Evolutionary conservation across 1,139 yeast species (phyloP), one percentile per base, ranked within the genome.

Genomic region (Diutina sp.): DNA sequence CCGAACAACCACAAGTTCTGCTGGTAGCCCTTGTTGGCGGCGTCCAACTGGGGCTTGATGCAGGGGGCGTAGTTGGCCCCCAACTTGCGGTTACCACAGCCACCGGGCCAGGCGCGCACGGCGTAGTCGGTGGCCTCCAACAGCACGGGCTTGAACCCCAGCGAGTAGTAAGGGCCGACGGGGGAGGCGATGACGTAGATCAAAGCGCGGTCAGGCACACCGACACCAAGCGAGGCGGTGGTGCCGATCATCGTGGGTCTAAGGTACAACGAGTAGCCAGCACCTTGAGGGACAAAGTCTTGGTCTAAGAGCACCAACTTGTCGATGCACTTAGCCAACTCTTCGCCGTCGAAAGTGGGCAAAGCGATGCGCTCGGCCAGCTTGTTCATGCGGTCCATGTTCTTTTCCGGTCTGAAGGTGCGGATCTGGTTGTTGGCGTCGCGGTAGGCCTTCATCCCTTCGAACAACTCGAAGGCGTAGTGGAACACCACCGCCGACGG

Each of bases 61-160:
- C 97, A 88, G 58, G 98, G 97, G 51, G 97, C 98, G 69, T 93
- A 93, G 76, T 93, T 93, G 59, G 97, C 98, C 70, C 99, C 99
- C 65, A 93, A 82, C 75, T 93, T 93, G 72, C 83, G 85, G 78
- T 90, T 85, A 72, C 99, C 99, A 61, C 85, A 90, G 69, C 98
- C 99, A 66, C 97, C 97, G 66, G 98, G 98, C 98, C 98, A 93
- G 16, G 99, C 97, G 74, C 98, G 86, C 30, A 91, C 93, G 55
- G 96, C 96, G 64, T 88, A 84, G 68, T 89, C 96, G 45, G 97
- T 90, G 62, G 98, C 98, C 74, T 91, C 97, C 60, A 93, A 78
- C 58, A 84, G 79, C 56, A 93, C 96, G 45, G 98, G 97, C 72
- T 90, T 90, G 83, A 91, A 91, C 8, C 97, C 97, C 16, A 95